phyloP scores from a whole-genome alignment of 2,329 filamentous ascomycete genomes.

The Arthrinium phaeospermum region DNA sequence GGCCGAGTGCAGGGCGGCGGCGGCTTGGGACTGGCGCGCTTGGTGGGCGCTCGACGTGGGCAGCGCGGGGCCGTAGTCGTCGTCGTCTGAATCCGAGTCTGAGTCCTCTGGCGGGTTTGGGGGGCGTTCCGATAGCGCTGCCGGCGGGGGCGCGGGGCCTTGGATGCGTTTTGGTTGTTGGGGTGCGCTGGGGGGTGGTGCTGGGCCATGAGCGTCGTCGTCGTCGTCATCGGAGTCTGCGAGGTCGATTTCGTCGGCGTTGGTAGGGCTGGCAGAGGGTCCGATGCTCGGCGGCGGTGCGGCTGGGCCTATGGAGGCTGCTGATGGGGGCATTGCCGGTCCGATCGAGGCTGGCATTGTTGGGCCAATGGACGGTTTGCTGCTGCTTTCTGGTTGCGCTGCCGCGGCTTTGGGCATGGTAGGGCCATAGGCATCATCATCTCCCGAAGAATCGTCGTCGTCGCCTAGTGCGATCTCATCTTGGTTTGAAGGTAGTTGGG shows the following conservation, averaged over 20 bases:
- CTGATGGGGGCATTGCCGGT: constrained; percentile 21
- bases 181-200: constrained; percentile 26
- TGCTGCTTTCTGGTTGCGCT: constrained; percentile 20
- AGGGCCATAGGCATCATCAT: constrained; percentile 43
- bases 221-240: constrained; percentile 42
- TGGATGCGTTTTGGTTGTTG: constrained; percentile 40
- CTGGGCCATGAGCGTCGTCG: constrained; percentile 32
- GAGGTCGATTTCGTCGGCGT: constrained; percentile 55
- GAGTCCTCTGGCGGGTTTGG: constrained; percentile 33
- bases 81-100: constrained; percentile 43
- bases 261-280: constrained; percentile 43
- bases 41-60: constrained; percentile 48
- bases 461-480: constrained; percentile 53
- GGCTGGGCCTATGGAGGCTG: constrained; percentile 20
- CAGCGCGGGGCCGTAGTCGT: constrained; percentile 66
- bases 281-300: constrained; percentile 18
- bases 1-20: constrained; percentile 38
- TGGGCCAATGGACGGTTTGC: constrained; percentile 34
- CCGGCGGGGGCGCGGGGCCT: constrained; percentile 51
- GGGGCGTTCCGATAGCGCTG: constrained; percentile 45
- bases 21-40: constrained; percentile 32
- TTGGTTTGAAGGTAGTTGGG: constrained; percentile 50
- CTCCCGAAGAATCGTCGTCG: constrained; percentile 46
- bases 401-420: constrained; percentile 20
- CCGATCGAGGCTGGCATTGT: constrained; percentile 29